phyloP scores from a whole-genome alignment of 192 early-diverging fungal species.

The Neocallimastix lanati region DNA sequence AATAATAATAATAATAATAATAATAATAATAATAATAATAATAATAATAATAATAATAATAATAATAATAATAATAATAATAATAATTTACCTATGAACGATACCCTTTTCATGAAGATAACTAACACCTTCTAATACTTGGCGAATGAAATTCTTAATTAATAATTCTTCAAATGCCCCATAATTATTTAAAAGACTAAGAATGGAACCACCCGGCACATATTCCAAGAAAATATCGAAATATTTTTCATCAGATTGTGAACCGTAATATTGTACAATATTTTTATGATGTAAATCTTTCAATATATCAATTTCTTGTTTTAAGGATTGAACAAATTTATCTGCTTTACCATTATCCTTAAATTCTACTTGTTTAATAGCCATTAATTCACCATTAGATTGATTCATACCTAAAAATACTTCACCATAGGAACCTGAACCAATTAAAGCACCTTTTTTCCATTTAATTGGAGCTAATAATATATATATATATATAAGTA shows the following conservation, averaged over 20 bases:
- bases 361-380: slow-evolving; percentile 87
- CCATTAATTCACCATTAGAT: slow-evolving; percentile 78
- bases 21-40: slow-evolving; percentile 44
- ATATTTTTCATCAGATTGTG: slow-evolving; percentile 50
- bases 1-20: no score
- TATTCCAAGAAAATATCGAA: slow-evolving; percentile 95
- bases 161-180: slow-evolving; percentile 73
- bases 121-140: slow-evolving; percentile 80
- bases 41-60: slow-evolving; percentile 67
- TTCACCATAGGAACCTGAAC: slow-evolving; percentile 85
- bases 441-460: slow-evolving; percentile 84
- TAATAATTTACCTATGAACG: not conserved
- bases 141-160: slow-evolving; percentile 68
- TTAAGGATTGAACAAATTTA: slow-evolving; percentile 59
- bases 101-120: slow-evolving; percentile 63
- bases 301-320: slow-evolving; percentile 75
- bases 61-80: no score
- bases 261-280: slow-evolving; percentile 75
- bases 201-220: slow-evolving; percentile 89
- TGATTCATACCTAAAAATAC: slow-evolving; percentile 84
- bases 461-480: slow-evolving; percentile 23
- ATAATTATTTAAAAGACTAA: slow-evolving; percentile 62
- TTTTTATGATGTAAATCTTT: slow-evolving; percentile 81
- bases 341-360: slow-evolving; percentile 27
- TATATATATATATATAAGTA: no score